Base-by-base conservation (phyloP, 495 filamentous ascomycete species). In the Tuber umbilicatum region DNA sequence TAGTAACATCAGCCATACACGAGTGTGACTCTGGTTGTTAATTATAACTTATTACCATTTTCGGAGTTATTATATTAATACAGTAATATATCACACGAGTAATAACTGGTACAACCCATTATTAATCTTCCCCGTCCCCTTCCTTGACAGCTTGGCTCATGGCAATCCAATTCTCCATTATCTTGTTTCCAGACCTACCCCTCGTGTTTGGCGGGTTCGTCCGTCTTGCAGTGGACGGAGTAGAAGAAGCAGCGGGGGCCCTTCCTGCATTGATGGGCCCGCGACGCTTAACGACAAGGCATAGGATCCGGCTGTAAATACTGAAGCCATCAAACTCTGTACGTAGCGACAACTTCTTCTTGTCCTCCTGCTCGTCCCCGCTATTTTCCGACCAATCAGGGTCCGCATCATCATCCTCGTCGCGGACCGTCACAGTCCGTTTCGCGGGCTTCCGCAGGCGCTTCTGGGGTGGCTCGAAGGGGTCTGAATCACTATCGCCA, bases 261-360 rank as follows among this genome's bases (percentile, higher is more conserved):
- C 79, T 82, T 72, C 73, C 85, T 38, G 75, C 80, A 78, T 81
- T 72, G 55, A 35, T 35, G 5, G 55, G 27, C 16, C 88, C 89
- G 74, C 86, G 89, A 55, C 91, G 87, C 83, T 96, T 94, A 76
- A 99, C 91, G 21, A 98, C 89, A 50, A 99, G 85, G 82, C 94
- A 98, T 50, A 99, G 86, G 42, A 97, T 92, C 75, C 93, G 91
- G 12, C 94, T 92, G 84, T 95, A 94, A 83, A 99, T 97, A 80
- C 89, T 90, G 83, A 97, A 99, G 43, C 95, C 94, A 79, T 98
- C 94, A 83, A 97, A 98, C 37, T 90, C 90, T 39, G 93, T 97
- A 72, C 89, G 88, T 83, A 97, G 87, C 3, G 86, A 87, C 77
- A 96, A 83, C 83, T 97, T 97, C 86, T 98, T 97, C 84, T 93